Percentiles rank a stretch among this genome's conserved stretches.
Evolutionary conservation across 345 rosid species (phyloP).

Genomic region (Noccaea bulbosa): DNA sequence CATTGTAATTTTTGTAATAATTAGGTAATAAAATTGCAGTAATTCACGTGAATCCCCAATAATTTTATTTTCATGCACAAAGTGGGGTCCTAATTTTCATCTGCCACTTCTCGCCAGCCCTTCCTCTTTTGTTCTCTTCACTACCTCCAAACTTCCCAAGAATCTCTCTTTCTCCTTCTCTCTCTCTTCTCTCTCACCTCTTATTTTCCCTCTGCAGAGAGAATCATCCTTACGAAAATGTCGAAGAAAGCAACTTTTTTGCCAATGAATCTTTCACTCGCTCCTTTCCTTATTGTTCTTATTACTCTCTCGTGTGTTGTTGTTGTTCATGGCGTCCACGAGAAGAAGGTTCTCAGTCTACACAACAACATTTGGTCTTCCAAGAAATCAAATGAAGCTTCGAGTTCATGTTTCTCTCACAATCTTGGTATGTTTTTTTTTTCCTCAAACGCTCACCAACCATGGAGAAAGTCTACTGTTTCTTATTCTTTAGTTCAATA

Average conservation of each 20-base stretch:
- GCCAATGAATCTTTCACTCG: slow-evolving; percentile 37
- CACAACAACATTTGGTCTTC: slow-evolving; percentile 37
- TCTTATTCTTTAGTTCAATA: slow-evolving; percentile 24
- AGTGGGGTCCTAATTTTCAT: slow-evolving; percentile 39
- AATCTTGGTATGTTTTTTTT: slow-evolving; percentile 32
- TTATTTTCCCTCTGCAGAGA: slow-evolving; percentile 24
- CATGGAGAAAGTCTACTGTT: slow-evolving; percentile 20
- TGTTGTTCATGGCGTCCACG: slow-evolving; percentile 34
- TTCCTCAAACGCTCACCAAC: slow-evolving; percentile 31
- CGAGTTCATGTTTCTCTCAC: slow-evolving; percentile 39
- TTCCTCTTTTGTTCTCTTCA: slow-evolving; percentile 47
- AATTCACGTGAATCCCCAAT: slow-evolving; percentile 46
- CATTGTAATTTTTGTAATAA: slow-evolving; percentile 19
- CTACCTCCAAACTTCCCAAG: slow-evolving; percentile 49
- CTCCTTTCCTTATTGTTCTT: slow-evolving; percentile 28
- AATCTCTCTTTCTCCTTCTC: slow-evolving; percentile 38
- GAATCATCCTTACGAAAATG: slow-evolving; percentile 37
- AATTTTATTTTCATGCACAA: slow-evolving; percentile 46
- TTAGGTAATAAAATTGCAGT: slow-evolving; percentile 35
- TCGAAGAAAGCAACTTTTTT: slow-evolving; percentile 26
- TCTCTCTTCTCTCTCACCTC: slow-evolving; percentile 17
- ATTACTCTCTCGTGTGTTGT: slow-evolving; percentile 2
- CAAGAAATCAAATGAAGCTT: slow-evolving; percentile 26
- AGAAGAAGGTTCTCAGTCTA: slow-evolving; percentile 39
- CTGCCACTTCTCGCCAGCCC: slow-evolving; percentile 44